These are phyloP conservation scores for Lolium perenne DNA, from an alignment of 176 grass and related monocot species.

Conservation along the genomic window DNA sequence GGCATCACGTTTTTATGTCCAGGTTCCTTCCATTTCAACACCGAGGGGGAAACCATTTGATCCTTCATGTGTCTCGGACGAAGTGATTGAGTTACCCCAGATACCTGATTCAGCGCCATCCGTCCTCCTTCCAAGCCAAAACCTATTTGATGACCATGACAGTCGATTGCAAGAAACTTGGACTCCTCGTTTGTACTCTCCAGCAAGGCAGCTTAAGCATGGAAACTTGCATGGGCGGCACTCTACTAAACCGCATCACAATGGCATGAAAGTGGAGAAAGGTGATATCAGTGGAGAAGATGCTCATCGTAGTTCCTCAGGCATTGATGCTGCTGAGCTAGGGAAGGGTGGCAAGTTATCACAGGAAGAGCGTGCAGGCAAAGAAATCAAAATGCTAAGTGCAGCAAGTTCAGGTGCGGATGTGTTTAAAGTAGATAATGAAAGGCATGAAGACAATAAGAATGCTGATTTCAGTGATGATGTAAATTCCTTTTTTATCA, in stretches of 20 bases:
- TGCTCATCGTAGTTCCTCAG: constrained; percentile 6
- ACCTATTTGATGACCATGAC: constrained; percentile 51
- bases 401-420: constrained; percentile 30
- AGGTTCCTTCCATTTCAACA: constrained; percentile 63
- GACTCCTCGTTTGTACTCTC: constrained; percentile 41
- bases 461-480: background rate
- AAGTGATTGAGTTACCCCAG: constrained; percentile 52
- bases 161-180: constrained; percentile 47
- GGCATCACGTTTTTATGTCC: constrained; percentile 56
- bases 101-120: constrained; percentile 75
- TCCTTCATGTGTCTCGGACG: constrained; percentile 53
- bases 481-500: background rate
- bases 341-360: constrained; percentile 46
- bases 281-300: constrained; percentile 33
- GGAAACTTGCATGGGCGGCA: constrained; percentile 13
- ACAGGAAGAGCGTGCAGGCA: constrained; percentile 40
- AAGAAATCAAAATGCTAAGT: constrained; percentile 52
- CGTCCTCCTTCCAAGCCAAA: constrained; percentile 42
- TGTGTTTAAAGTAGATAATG: constrained; percentile 25
- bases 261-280: constrained; percentile 7
- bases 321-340: constrained; percentile 33
- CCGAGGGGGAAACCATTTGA: constrained; percentile 43
- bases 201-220: constrained; percentile 39
- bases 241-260: constrained; percentile 11
- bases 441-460: background rate